These are phyloP conservation scores for Diaporthe amygdali DNA, from an alignment of 2,329 filamentous ascomycete species.

Conservation along the genomic window DNA sequence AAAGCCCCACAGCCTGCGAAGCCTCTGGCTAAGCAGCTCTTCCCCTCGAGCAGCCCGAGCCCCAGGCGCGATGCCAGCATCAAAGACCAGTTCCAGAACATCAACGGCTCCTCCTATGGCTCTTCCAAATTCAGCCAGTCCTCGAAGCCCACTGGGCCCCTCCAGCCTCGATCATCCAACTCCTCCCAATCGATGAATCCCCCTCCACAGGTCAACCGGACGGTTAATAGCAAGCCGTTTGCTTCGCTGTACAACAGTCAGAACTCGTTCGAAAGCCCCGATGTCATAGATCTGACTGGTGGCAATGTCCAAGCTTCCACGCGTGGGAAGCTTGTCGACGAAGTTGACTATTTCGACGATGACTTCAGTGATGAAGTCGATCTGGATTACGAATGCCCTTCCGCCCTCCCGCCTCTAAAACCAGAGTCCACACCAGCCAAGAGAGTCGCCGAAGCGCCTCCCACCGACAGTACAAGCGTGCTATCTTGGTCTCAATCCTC, in stretches of 20 bases:
- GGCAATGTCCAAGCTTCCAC: conserved; percentile 31
- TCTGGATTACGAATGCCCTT: conserved; percentile 67
- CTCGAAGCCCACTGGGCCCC: conserved; percentile 28
- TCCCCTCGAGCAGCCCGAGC: conserved; percentile 62
- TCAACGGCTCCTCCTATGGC: conserved; percentile 37
- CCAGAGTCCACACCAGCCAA: conserved; percentile 31
- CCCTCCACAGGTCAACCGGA: conserved; percentile 24
- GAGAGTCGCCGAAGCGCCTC: conserved; percentile 24
- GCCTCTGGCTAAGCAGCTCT: conserved; percentile 55
- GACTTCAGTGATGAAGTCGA: conserved; percentile 90
- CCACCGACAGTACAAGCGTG: conserved; percentile 35
- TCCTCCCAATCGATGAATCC: conserved; percentile 31
- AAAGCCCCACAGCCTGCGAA: conserved; percentile 29
- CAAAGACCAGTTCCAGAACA: conserved; percentile 52
- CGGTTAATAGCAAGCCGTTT: conserved; percentile 35
- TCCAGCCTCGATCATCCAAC: conserved; percentile 42
- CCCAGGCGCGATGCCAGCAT: conserved; percentile 51
- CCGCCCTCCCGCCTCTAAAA: conserved; percentile 47
- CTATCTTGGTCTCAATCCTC: conserved; percentile 78
- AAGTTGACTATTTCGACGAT: conserved; percentile 73
- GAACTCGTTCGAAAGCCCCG: conserved; percentile 53
- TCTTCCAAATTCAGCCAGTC: conserved; percentile 17
- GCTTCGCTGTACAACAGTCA: conserved; percentile 50
- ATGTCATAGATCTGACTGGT: conserved; percentile 42
- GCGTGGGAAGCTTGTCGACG: conserved; percentile 30